Evolutionary conservation across 2,329 filamentous ascomycete species (phyloP).

Genomic region (Penicillium crustosum): DNA sequence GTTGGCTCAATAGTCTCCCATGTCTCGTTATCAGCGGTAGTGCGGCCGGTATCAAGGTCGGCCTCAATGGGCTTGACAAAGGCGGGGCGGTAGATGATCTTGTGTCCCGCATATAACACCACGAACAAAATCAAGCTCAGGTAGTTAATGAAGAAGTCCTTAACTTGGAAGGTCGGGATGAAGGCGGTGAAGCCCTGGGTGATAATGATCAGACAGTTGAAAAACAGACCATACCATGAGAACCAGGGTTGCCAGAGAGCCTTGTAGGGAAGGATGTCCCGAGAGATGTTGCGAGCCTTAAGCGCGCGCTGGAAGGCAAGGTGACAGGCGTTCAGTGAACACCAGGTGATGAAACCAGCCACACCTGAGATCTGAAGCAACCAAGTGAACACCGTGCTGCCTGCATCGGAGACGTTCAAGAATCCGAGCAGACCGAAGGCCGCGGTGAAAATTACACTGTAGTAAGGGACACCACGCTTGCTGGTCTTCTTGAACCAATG

Average conservation of each 20-base stretch:
- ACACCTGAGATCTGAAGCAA: conserved; percentile 37
- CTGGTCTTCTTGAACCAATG: conserved; percentile 43
- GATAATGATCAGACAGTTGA: conserved; percentile 63
- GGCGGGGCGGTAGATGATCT: conserved; percentile 41
- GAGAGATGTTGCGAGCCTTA: conserved; percentile 55
- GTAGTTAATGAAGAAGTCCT: conserved; percentile 64
- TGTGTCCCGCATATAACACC: conserved; percentile 61
- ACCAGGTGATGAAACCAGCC: conserved; percentile 38
- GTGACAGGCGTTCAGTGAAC: conserved; percentile 53
- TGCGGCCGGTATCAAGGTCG: conserved; percentile 46
- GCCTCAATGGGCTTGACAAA: conserved; percentile 43
- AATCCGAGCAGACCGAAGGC: conserved; percentile 64
- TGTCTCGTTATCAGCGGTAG: conserved; percentile 35
- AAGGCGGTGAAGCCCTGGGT: conserved; percentile 70
- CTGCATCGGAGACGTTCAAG: conserved; percentile 64
- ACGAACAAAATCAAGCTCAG: conserved; percentile 64
- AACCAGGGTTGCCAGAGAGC: conserved; percentile 64
- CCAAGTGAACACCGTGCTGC: conserved; percentile 57
- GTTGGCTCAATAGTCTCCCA: conserved; percentile 37
- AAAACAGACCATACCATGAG: conserved; percentile 65
- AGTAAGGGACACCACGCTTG: conserved; percentile 45
- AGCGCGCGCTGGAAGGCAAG: conserved; percentile 63
- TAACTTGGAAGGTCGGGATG: conserved; percentile 57
- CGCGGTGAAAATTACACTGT: conserved; percentile 44
- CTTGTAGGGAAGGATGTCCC: conserved; percentile 61